A percentile compares a stretch with the other conserved stretches of the same genome.
phyloP scores from a whole-genome alignment of 306 rosid species.

The Quercus parvula region DNA sequence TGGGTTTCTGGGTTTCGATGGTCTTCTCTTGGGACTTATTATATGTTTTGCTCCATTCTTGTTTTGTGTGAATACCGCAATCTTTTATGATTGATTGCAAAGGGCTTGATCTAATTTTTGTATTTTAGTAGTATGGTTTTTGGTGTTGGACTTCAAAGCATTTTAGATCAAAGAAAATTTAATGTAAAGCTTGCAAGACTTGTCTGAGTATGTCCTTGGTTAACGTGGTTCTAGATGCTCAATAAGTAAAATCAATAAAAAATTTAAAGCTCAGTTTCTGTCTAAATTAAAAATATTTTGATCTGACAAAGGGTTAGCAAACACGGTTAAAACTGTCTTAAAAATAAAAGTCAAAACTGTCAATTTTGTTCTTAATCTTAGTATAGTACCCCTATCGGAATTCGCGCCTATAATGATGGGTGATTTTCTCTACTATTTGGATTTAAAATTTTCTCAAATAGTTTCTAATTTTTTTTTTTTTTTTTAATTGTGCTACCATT shows the following conservation, averaged over 20 bases:
- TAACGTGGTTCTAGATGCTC: background rate
- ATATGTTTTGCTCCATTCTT: too few species aligned
- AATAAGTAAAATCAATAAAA: too few species aligned
- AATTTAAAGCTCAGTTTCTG: too few species aligned
- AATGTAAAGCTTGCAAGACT: background rate
- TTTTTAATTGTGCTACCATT: too few species aligned
- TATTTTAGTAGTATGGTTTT: background rate
- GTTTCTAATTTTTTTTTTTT: too few species aligned
- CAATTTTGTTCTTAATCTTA: background rate
- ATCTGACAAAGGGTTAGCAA: too few species aligned
- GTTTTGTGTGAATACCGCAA: background rate
- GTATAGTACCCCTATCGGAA: too few species aligned
- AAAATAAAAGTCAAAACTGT: too few species aligned
- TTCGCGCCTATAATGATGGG: background rate
- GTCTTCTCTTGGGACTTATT: background rate
- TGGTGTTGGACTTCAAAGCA: background rate
- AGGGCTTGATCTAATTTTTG: background rate
- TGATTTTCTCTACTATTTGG: background rate
- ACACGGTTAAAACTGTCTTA: too few species aligned
- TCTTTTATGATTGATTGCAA: background rate
- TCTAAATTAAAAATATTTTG: too few species aligned
- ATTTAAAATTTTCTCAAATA: too few species aligned
- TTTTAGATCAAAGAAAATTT: background rate
- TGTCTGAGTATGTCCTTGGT: conserved; percentile 3
- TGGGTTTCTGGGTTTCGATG: background rate